Conservation (phyloP, 345 rosid genomes). For the Clausena lansium region DNA sequence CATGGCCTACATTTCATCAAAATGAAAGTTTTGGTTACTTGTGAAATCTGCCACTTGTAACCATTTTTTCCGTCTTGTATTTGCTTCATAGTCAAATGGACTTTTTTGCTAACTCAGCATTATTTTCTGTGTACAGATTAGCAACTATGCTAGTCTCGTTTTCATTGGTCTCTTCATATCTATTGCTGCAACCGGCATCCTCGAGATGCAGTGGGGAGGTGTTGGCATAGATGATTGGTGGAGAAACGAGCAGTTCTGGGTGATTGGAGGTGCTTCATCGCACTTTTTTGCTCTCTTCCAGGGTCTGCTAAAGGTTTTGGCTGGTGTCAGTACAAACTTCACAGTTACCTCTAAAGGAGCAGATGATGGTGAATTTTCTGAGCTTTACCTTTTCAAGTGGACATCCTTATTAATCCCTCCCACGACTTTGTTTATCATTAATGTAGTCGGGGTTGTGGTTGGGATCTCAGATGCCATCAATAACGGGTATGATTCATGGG, state of each 20-base stretch:
- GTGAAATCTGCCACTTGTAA: not conserved
- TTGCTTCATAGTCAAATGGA: not conserved
- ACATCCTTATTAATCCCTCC: constrained; percentile 90
- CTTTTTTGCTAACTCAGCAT: not conserved
- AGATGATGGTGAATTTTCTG: constrained; percentile 91
- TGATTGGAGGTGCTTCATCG: constrained; percentile 91
- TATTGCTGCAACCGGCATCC: constrained; percentile 89
- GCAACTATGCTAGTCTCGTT: constrained; percentile 85
- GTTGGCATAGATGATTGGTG: constrained; percentile 97
- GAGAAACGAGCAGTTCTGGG: constrained; percentile 99
- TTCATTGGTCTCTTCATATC: constrained; percentile 91
- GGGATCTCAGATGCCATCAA: constrained; percentile 98
- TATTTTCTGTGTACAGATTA: constrained; percentile 53
- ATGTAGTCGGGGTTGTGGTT: constrained; percentile 78
- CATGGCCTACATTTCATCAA: not conserved
- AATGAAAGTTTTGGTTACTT: not conserved
- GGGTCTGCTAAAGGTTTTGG: constrained; percentile 93
- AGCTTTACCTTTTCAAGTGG: constrained; percentile 97
- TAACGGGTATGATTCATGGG: constrained; percentile 98
- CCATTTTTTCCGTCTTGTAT: not conserved
- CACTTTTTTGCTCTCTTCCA: constrained; percentile 95
- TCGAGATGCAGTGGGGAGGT: constrained; percentile 99
- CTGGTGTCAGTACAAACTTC: constrained; percentile 90
- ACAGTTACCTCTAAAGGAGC: constrained; percentile 95
- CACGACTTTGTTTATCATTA: constrained; percentile 77